Percentiles rank a stretch among this genome's conserved stretches.
Evolutionary conservation across 148 eudicot genomes (phyloP).

Genomic region (Drosera capensis): DNA sequence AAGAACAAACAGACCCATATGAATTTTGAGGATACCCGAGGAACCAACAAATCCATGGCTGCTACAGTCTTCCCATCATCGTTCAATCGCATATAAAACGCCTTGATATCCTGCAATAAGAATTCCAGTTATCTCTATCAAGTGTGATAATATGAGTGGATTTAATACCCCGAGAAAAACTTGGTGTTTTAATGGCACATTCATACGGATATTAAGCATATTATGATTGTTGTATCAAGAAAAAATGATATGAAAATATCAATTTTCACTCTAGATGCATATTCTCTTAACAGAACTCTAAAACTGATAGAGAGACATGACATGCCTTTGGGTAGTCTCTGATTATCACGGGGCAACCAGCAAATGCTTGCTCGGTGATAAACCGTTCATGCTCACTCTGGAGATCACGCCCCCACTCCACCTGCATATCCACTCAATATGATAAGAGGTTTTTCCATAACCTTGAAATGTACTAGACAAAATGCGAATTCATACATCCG

Average conservation of each 20-base stretch:
- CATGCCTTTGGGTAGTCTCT: conserved; percentile 96
- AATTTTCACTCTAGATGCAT: too few relatives aligned
- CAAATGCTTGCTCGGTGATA: conserved; percentile 79
- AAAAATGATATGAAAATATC: too few relatives aligned
- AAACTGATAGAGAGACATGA: conserved; percentile 1
- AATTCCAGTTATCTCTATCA: conserved; percentile 3
- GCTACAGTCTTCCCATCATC: conserved; percentile 98
- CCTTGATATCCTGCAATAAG: conserved; percentile 72
- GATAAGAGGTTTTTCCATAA: background rate
- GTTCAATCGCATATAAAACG: conserved; percentile 93
- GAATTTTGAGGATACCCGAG: conserved; percentile 40
- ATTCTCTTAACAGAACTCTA: background rate
- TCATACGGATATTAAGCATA: too few relatives aligned
- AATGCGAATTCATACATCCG: too few relatives aligned
- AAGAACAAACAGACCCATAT: background rate
- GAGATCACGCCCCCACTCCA: conserved; percentile 95
- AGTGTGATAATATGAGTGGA: too few relatives aligned
- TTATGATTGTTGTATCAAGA: too few relatives aligned
- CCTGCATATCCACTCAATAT: conserved; percentile 27
- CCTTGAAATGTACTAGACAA: too few relatives aligned
- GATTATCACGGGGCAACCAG: conserved; percentile 89
- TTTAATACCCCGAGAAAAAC: too few relatives aligned
- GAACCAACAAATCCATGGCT: conserved; percentile 99
- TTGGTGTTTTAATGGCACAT: too few relatives aligned
- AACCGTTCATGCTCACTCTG: conserved; percentile 98